Conservation (phyloP, 2,329 filamentous ascomycete species). For the Pseudocercospora fuligena region DNA sequence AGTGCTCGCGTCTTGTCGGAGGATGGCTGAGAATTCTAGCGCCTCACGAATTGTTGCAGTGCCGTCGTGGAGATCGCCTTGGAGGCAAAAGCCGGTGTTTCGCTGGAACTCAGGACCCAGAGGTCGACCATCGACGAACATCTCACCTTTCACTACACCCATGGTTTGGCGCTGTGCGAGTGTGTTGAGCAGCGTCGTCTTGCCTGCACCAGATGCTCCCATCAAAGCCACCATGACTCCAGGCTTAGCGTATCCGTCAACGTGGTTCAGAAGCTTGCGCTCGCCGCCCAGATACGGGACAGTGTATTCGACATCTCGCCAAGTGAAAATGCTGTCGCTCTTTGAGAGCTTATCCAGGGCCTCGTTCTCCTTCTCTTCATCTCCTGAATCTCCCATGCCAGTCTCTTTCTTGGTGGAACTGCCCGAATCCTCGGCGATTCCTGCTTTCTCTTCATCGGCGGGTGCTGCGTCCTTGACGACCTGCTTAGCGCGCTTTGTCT, state of each 20-base stretch:
- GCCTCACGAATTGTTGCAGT: slow-evolving; percentile 71
- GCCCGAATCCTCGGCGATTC: slow-evolving; percentile 37
- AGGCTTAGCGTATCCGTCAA: slow-evolving; percentile 79
- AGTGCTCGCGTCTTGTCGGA: slow-evolving; percentile 62
- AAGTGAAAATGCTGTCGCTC: slow-evolving; percentile 71
- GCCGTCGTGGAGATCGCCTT: slow-evolving; percentile 72
- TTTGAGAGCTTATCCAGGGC: slow-evolving; percentile 55
- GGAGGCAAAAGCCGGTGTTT: slow-evolving; percentile 72
- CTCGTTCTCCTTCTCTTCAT: slow-evolving; percentile 46
- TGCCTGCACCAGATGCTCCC: slow-evolving; percentile 81
- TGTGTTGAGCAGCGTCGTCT: slow-evolving; percentile 81
- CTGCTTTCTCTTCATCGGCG: slow-evolving; percentile 64
- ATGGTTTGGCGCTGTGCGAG: slow-evolving; percentile 72
- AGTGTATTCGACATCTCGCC: slow-evolving; percentile 72
- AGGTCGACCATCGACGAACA: slow-evolving; percentile 71
- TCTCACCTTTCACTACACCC: slow-evolving; percentile 68
- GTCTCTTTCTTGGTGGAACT: slow-evolving; percentile 40
- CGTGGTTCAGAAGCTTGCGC: slow-evolving; percentile 67
- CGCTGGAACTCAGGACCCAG: slow-evolving; percentile 69
- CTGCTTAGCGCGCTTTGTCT: slow-evolving; percentile 64
- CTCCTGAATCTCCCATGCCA: slow-evolving; percentile 35
- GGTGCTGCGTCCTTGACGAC: slow-evolving; percentile 52
- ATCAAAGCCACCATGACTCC: slow-evolving; percentile 80
- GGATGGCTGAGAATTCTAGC: slow-evolving; percentile 69
- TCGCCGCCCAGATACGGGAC: slow-evolving; percentile 70